Base-by-base conservation (phyloP, 176 grass and related monocot genomes). In the Aegilops longissima region DNA sequence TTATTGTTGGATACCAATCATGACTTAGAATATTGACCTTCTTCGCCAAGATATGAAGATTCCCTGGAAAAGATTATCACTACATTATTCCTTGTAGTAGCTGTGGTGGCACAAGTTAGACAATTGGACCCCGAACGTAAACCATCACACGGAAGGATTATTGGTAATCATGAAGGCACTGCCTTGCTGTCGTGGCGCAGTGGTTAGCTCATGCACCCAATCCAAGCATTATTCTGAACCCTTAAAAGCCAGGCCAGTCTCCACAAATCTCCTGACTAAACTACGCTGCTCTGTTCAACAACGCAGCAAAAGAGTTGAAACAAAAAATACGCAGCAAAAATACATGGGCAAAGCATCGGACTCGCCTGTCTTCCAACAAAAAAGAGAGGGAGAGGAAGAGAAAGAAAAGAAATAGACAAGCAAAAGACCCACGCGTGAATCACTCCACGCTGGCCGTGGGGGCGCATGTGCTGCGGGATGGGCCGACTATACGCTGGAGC, bases 381-480 rank as follows among this genome's bases (percentile, higher is more conserved):
- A 6, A 34, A 79, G 59, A 78, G 54, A 2, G 29, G 3, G 59
- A 65, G 40, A 1, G 38, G 1, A 2, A 65, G 40, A 1, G 38
- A 0, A 2, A 4, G 25, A n/a, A 40, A 4, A 21, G 1, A 59
- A 27, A 20, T 8, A 11, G 18, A 8, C 17, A 35, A 83, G 31
- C 17, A 12, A 16, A 34, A 35, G 33, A 25, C 24, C 63, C 83
- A 77, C 73, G 73, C 11, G 56, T 86, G 84, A 84, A 82, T 90
- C 87, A 84, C 76, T 80, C 86, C 91, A 85, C 77, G 78, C 88
- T 93, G 88, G 84, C 81, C 24, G 68, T 18, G 42, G 65, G 23
- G 62, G 30, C 35, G 66, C 82, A 66, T 85, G 91, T 76, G 80
- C 74, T 47, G 82, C 59, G 40, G 40, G 82, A 23, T 44, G 83